Evolutionary conservation across 2,329 filamentous ascomycete species (phyloP).

Genomic region (Alternaria conjuncta): DNA sequence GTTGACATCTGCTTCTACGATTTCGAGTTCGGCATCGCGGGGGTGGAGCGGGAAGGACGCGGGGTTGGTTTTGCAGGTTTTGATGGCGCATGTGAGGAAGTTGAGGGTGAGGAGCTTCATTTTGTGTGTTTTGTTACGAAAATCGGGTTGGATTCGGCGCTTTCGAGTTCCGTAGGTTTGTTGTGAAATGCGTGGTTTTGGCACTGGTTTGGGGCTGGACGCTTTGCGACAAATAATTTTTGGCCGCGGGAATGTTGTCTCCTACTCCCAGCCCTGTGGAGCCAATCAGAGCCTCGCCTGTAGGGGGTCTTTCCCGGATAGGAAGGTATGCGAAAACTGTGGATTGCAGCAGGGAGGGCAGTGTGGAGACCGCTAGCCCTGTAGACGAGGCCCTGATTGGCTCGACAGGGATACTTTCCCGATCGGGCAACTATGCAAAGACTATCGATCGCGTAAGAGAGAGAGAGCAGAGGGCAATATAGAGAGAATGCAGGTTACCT

Average conservation of each 20-base stretch:
- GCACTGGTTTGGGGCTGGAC: background rate
- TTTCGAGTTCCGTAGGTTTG: background rate
- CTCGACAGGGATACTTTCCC: background rate
- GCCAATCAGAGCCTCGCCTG: background rate
- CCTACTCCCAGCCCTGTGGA: background rate
- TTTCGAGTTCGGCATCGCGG: constrained; percentile 86
- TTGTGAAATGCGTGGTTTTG: constrained; percentile 46
- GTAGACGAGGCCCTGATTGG: background rate
- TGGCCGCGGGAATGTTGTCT: background rate
- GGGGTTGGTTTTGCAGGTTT: constrained; percentile 84
- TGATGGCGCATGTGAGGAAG: constrained; percentile 95
- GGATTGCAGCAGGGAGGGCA: background rate
- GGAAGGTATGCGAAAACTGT: background rate
- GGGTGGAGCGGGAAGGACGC: constrained; percentile 90
- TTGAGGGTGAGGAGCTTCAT: constrained; percentile 98
- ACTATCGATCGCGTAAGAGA: background rate
- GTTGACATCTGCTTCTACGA: constrained; percentile 82
- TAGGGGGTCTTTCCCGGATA: background rate
- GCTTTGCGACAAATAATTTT: constrained; percentile 8
- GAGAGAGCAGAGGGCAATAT: no score
- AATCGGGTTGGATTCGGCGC: background rate
- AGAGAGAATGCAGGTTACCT: no score
- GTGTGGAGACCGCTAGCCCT: background rate
- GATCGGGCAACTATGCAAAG: background rate
- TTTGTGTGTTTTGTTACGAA: background rate